Conservation (phyloP, 1,284 basidiomycete species). For the Microbotryum intermedium region DNA sequence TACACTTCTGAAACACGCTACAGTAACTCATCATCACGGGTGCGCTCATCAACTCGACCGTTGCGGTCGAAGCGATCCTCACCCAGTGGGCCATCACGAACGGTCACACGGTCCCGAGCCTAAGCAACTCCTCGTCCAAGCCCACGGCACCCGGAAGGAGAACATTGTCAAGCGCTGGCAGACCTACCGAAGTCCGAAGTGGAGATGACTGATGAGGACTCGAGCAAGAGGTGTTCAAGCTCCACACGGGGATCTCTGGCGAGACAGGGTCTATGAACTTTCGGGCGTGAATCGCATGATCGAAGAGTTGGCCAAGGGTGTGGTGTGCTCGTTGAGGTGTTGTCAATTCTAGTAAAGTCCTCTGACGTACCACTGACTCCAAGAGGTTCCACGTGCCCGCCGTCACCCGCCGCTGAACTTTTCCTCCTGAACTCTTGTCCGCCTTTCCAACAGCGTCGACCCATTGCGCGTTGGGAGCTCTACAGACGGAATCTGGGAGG, state of each 20-base stretch:
- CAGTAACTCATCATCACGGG: too few relatives aligned
- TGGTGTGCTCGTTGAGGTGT: constrained; percentile 18
- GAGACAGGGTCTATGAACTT: constrained; percentile 15
- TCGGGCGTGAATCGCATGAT: constrained; percentile 13
- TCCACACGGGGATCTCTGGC: constrained; percentile 28
- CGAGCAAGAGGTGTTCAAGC: constrained; percentile 7
- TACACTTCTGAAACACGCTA: too few relatives aligned
- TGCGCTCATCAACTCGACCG: constrained; percentile 26
- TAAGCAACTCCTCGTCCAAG: constrained; percentile 20
- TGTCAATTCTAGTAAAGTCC: too few relatives aligned
- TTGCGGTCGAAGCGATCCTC: constrained; percentile 17
- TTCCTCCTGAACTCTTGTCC: too few relatives aligned
- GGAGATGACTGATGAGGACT: constrained; percentile 22
- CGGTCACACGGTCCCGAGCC: constrained; percentile 22
- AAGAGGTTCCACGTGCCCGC: too few relatives aligned
- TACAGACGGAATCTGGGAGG: not conserved
- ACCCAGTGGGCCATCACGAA: constrained; percentile 17
- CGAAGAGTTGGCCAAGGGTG: constrained; percentile 9
- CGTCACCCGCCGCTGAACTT: too few relatives aligned
- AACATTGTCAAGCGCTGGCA: constrained; percentile 27
- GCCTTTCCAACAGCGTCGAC: too few relatives aligned
- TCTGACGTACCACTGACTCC: too few relatives aligned
- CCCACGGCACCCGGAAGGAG: constrained; percentile 23
- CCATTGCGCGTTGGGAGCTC: too few relatives aligned
- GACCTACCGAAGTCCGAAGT: constrained; percentile 12